Base-by-base conservation (phyloP, 345 rosid genomes). In the Triadica sebifera region DNA sequence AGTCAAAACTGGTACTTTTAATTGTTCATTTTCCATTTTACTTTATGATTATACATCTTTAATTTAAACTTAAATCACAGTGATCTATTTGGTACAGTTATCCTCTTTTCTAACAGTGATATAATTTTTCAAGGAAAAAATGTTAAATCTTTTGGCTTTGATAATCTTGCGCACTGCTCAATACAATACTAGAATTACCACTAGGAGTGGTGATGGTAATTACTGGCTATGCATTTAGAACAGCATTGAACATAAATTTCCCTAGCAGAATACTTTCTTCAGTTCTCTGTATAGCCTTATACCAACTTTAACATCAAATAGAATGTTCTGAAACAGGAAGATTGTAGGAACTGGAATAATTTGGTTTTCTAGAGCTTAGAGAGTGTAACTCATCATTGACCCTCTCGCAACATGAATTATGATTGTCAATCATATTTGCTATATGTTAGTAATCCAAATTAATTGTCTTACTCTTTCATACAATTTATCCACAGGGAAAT, bases 1-100 rank as follows among this genome's bases (percentile, higher is more conserved):
- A 68, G 99, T 95, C 82, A 95, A 90, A 83, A 95, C 99, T 65
- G 98, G 99, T 95, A 65, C 3, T 5, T 12, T 29, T 29, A 29
- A 29, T 29, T 1, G 2, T 29, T 29, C 2, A 61, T 39, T 58
- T 8, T 45, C 4, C 11, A 50, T 29, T 7, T 45, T 38, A n/a
- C 38, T 51, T 4, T 24, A 49, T 67, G 8, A 13, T 34, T 49
- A 45, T 15, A 24, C 24, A n/a, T n/a, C n/a, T n/a, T n/a, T n/a
- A 39, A 41, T 22, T 51, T 39, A 15, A 51, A 22, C 0, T 22
- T 24, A 20, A 15, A 46, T 41, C 5, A 16, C 24, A 6, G 17
- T 43, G 43, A 17, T 66, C 47, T 62, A 17, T 24, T 24, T 67
- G 52, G 29, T 50, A 0, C 15, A 57, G 9, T 38, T 10, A 13